A percentile compares a stretch with the other conserved stretches of the same genome.
These are phyloP conservation scores for Brassica carinata DNA, from an alignment of 345 rosid species.

Conservation along the genomic window DNA sequence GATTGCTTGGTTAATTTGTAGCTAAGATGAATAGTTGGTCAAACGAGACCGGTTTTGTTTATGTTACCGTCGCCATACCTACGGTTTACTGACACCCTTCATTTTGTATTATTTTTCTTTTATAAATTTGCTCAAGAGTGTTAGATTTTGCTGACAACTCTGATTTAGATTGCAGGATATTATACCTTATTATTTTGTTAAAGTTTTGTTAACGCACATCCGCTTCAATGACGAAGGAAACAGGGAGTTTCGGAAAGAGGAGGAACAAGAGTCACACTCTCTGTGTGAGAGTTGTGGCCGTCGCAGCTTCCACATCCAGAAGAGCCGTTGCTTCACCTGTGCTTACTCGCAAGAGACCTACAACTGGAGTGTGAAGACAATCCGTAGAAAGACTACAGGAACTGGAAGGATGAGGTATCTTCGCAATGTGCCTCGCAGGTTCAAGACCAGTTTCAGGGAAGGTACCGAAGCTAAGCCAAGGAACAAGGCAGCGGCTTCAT, in stretches of 20 bases:
- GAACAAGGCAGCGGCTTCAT: constrained; percentile 52
- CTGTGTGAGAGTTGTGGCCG: constrained; percentile 50
- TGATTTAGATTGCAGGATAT: constrained; percentile 18
- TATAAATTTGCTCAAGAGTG: not conserved
- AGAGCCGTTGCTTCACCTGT: too few species aligned
- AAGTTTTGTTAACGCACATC: not conserved
- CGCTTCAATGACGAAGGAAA: constrained; percentile 60
- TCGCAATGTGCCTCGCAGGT: constrained; percentile 32
- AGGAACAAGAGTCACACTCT: constrained; percentile 84
- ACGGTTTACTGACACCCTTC: constrained; percentile 43
- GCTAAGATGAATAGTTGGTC: constrained; percentile 65
- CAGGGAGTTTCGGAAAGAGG: constrained; percentile 77
- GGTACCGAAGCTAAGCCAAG: constrained; percentile 57
- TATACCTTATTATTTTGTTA: too few species aligned
- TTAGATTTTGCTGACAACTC: not conserved
- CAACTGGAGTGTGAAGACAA: too few species aligned
- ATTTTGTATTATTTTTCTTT: not conserved
- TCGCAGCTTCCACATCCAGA: not conserved
- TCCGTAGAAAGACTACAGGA: too few species aligned
- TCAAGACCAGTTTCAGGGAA: constrained; percentile 53
- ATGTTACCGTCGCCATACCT: constrained; percentile 58
- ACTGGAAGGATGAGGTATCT: too few species aligned
- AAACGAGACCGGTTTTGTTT: constrained; percentile 67
- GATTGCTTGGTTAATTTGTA: too few species aligned
- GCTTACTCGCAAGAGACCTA: too few species aligned